A percentile compares a stretch with the other conserved stretches of the same genome.
Conservation (phyloP, 176 grass and related monocot genomes). For the Oryza officinalis region DNA sequence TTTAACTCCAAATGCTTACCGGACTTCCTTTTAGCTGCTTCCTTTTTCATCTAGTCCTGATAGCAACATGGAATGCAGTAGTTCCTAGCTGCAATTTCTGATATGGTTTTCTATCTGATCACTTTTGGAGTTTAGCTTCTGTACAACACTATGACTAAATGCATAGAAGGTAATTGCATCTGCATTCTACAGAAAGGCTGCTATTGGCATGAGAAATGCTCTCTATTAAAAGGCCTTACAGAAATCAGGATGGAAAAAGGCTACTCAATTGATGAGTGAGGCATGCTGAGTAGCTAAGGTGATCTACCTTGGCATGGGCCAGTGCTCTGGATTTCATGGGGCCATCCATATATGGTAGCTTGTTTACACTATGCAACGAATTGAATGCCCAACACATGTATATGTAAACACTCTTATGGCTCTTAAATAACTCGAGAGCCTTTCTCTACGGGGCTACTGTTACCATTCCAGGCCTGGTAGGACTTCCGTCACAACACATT, state of each 20-base stretch:
- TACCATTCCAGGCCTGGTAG: background rate
- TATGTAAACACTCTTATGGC: background rate
- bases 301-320: background rate
- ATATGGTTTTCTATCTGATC: background rate
- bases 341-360: background rate
- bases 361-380: conserved; percentile 13
- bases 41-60: conserved; percentile 8
- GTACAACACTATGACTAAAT: conserved; percentile 4
- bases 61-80: conserved; percentile 9
- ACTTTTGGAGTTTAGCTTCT: conserved; percentile 1
- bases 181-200: background rate
- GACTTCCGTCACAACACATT: background rate
- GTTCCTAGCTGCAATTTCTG: background rate
- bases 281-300: conserved; percentile 4
- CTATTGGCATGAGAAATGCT: background rate
- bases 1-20: background rate
- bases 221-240: background rate
- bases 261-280: background rate
- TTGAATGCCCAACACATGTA: background rate
- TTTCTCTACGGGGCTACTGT: background rate
- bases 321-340: background rate
- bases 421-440: background rate
- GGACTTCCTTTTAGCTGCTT: background rate
- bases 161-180: background rate
- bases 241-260: background rate